Evolutionary conservation across 2,329 filamentous ascomycete species (phyloP).

Genomic region (Venturia pyrina): DNA sequence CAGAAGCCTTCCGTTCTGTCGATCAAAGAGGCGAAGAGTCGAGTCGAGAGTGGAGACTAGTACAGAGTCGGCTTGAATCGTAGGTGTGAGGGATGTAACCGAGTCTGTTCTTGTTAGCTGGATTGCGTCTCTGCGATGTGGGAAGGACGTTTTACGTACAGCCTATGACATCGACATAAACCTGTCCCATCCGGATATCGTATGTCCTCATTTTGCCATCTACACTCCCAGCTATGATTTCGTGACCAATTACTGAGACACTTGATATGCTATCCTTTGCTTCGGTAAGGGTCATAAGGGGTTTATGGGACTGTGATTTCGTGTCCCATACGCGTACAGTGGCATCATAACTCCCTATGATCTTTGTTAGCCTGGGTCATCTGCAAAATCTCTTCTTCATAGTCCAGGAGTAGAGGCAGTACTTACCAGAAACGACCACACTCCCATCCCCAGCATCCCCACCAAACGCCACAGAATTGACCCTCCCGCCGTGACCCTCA

Average conservation of each 20-base stretch:
- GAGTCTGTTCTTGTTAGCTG: constrained; percentile 28
- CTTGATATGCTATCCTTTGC: constrained; percentile 57
- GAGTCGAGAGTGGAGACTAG: constrained; percentile 69
- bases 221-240: constrained; percentile 66
- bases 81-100: constrained; percentile 67
- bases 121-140: background rate
- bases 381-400: background rate
- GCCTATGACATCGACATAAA: constrained; percentile 61
- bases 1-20: constrained; percentile 61
- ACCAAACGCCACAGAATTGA: constrained; percentile 72
- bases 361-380: background rate
- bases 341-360: constrained; percentile 57
- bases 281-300: constrained; percentile 63
- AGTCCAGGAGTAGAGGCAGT: constrained; percentile 16
- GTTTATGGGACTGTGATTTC: constrained; percentile 44
- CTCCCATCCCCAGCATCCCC: constrained; percentile 55
- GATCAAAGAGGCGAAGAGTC: constrained; percentile 71
- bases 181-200: constrained; percentile 67
- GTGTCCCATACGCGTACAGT: constrained; percentile 69
- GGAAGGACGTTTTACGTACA: constrained; percentile 23
- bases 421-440: constrained; percentile 45
- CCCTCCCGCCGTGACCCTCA: constrained; percentile 57
- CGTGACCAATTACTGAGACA: constrained; percentile 31
- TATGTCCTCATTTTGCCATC: constrained; percentile 76
- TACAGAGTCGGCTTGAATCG: constrained; percentile 62